These are phyloP conservation scores for Komagataea norvegica DNA, from an alignment of 1,139 yeast genomes.

Conservation along the genomic window DNA sequence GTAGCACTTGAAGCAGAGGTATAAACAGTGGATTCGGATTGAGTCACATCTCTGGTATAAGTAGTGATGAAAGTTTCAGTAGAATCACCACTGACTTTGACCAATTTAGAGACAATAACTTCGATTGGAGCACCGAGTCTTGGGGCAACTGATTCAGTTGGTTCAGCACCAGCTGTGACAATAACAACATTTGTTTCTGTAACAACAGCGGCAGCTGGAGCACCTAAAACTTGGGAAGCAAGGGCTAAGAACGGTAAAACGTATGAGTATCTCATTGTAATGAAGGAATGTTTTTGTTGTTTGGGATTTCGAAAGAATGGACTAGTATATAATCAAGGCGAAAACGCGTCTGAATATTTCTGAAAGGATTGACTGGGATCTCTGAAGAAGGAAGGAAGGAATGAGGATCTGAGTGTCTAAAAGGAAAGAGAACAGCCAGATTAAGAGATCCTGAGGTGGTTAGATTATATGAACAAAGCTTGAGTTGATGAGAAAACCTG, in stretches of 20 bases:
- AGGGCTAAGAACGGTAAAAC: conserved; percentile 27
- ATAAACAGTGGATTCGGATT: no score
- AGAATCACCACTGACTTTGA: conserved; percentile 16
- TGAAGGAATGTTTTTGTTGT: conserved; percentile 2
- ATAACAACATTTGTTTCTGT: conserved; percentile 32
- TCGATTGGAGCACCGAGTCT: conserved; percentile 20
- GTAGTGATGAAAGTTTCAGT: conserved; percentile 21
- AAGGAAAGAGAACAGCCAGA: no score
- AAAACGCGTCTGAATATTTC: conserved; percentile 1
- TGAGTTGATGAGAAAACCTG: background rate
- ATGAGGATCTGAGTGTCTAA: no score
- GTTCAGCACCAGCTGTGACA: conserved; percentile 22
- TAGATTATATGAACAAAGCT: background rate
- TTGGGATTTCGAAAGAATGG: background rate
- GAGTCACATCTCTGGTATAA: conserved; percentile 17
- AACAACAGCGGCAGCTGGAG: conserved; percentile 33
- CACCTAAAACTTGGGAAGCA: conserved; percentile 32
- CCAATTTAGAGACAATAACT: conserved; percentile 25
- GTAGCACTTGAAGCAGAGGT: background rate
- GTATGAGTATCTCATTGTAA: conserved; percentile 21
- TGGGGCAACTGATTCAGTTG: conserved; percentile 17
- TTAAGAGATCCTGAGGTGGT: background rate
- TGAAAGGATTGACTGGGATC: background rate
- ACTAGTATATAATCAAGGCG: background rate
- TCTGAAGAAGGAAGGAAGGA: background rate